Conservation (phyloP, 305 asterid species). For the Lippia alba region DNA sequence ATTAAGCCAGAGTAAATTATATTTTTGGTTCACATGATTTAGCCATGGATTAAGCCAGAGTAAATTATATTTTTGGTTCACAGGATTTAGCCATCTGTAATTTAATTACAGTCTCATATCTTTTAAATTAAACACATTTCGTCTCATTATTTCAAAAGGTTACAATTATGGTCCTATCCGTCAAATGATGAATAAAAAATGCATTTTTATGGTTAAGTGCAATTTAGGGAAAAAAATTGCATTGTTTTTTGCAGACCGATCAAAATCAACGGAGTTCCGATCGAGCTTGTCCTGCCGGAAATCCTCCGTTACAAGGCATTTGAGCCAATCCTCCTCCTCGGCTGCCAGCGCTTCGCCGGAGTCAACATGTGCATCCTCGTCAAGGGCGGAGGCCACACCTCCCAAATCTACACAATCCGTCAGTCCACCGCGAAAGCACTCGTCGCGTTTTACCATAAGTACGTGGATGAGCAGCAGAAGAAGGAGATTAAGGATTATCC, state of each 20-base stretch:
- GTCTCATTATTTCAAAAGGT: no score
- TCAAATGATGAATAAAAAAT: no score
- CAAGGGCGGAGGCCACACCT: slow-evolving; percentile 83
- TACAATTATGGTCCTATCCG: no score
- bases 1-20: no score
- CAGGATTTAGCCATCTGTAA: no score
- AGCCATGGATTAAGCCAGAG: no score
- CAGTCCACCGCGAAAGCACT: slow-evolving; percentile 82
- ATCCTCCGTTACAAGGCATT: slow-evolving; percentile 84
- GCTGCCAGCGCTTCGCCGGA: slow-evolving; percentile 75
- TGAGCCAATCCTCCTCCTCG: slow-evolving; percentile 80
- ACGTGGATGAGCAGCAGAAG: slow-evolving; percentile 72
- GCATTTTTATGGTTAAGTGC: no score
- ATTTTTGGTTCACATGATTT: no score
- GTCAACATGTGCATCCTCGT: slow-evolving; percentile 90
- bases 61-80: no score
- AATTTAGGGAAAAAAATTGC: no score
- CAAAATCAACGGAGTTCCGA: slow-evolving; percentile 79
- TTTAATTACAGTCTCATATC: no score
- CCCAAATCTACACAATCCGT: slow-evolving; percentile 87
- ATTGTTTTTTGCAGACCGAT: slow-evolving; percentile 75
- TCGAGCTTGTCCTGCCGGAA: slow-evolving; percentile 85
- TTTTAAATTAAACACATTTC: no score
- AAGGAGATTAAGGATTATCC: slow-evolving; percentile 77
- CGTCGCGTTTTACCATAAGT: slow-evolving; percentile 77